These are phyloP conservation scores for Sporothrix brunneoviolacea DNA, from an alignment of 2,329 filamentous ascomycete species.

Conservation along the genomic window DNA sequence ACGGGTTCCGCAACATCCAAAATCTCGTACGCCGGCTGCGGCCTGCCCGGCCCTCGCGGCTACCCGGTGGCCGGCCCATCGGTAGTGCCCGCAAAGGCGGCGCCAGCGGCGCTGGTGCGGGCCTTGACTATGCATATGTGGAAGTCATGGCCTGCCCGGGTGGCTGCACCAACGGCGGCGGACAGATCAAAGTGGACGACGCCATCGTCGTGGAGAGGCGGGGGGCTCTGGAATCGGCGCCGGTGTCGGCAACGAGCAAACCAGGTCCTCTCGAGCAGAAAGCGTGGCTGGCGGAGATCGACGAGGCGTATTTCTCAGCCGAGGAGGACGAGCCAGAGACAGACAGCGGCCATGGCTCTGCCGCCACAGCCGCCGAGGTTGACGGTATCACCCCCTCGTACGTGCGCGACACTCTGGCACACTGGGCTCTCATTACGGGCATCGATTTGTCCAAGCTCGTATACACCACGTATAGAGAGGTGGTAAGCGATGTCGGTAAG, in stretches of 20 bases:
- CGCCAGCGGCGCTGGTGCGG: constrained; percentile 34
- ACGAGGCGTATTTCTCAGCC: constrained; percentile 84
- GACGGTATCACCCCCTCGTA: constrained; percentile 60
- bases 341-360: background rate
- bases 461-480: constrained; percentile 83
- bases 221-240: constrained; percentile 18
- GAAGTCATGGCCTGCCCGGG: constrained; percentile 99
- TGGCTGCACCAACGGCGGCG: constrained; percentile 96
- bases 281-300: constrained; percentile 72
- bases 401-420: constrained; percentile 61
- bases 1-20: constrained; percentile 97
- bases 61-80: constrained; percentile 66
- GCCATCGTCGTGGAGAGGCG: constrained; percentile 50
- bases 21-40: constrained; percentile 91
- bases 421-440: constrained; percentile 70
- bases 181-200: constrained; percentile 88
- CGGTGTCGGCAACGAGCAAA: constrained; percentile 36
- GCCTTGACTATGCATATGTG: constrained; percentile 77
- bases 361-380: constrained; percentile 27
- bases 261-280: constrained; percentile 75
- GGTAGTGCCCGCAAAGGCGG: constrained; percentile 43
- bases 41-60: constrained; percentile 67
- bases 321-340: constrained; percentile 40
- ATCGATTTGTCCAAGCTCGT: constrained; percentile 66
- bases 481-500: constrained; percentile 93